A percentile compares a stretch with the other conserved stretches of the same genome.
Conservation (phyloP, 129 eudicot species). For the Tagetes erecta region DNA sequence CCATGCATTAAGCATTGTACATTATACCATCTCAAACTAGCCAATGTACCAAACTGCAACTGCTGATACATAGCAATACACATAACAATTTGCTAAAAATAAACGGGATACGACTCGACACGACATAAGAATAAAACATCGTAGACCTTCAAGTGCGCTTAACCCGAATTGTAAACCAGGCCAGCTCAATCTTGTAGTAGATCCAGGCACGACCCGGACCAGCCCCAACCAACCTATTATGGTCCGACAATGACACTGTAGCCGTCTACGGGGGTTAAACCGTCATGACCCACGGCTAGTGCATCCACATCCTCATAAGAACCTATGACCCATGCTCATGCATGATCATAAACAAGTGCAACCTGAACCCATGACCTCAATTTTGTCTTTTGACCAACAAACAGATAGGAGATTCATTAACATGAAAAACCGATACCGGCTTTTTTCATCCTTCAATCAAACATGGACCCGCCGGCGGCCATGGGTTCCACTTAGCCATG, state of each 20-base stretch:
- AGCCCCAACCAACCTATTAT: not conserved
- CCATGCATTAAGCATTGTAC: not conserved
- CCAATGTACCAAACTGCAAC: not conserved
- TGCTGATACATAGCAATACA: not conserved
- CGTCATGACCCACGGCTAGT: not conserved
- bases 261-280: not conserved
- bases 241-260: not conserved
- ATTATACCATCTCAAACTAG: not conserved
- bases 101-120: not conserved
- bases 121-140: not conserved
- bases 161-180: not conserved
- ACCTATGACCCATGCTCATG: not conserved
- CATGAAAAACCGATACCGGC: not conserved
- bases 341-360: not conserved
- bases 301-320: not conserved
- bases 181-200: not conserved
- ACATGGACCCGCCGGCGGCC: not conserved
- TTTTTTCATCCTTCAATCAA: slow-evolving; percentile 10
- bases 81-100: not conserved
- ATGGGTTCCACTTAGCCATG: not conserved
- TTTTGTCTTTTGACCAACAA: not conserved
- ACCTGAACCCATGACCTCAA: not conserved
- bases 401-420: not conserved
- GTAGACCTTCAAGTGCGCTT: not conserved
- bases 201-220: not conserved